Evolutionary conservation across 2,329 filamentous ascomycete genomes (phyloP).

Genomic region (Pseudogymnoascus sp.): DNA sequence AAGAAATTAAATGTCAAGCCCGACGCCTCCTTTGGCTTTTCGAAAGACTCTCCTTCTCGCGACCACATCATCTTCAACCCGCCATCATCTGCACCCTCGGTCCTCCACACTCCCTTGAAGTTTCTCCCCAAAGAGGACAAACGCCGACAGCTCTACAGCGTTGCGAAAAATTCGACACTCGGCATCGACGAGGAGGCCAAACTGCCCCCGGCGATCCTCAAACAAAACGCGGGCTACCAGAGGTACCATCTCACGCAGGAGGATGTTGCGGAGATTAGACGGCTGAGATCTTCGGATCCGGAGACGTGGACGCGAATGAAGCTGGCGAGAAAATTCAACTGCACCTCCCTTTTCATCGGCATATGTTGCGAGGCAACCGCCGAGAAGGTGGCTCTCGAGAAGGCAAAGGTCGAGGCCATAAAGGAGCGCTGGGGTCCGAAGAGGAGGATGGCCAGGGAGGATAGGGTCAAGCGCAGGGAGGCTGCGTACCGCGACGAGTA

Average conservation of each 20-base stretch:
- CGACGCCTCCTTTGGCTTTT: slow-evolving; percentile 49
- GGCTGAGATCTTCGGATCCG: slow-evolving; percentile 46
- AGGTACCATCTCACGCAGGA: slow-evolving; percentile 44
- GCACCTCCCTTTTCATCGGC: slow-evolving; percentile 49
- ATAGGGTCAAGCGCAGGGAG: slow-evolving; percentile 43
- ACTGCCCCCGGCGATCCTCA: slow-evolving; percentile 22
- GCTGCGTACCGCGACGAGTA: slow-evolving; percentile 12
- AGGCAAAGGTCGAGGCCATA: slow-evolving; percentile 39
- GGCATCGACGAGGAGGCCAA: slow-evolving; percentile 15
- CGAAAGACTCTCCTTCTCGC: slow-evolving; percentile 29
- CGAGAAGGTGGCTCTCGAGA: slow-evolving; percentile 41
- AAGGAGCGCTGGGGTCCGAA: slow-evolving; percentile 51
- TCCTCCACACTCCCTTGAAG: slow-evolving; percentile 58
- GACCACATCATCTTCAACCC: slow-evolving; percentile 51
- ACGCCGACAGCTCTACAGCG: slow-evolving; percentile 23
- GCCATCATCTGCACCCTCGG: slow-evolving; percentile 46
- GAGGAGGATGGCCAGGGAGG: slow-evolving; percentile 46
- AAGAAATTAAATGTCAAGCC: slow-evolving; percentile 45
- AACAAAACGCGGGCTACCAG: slow-evolving; percentile 18
- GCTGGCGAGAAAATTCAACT: slow-evolving; percentile 48
- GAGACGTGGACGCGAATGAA: slow-evolving; percentile 45
- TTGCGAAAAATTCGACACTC: slow-evolving; percentile 19
- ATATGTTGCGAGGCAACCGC: slow-evolving; percentile 45
- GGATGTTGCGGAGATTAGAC: slow-evolving; percentile 54
- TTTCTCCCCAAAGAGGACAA: slow-evolving; percentile 48